Evolutionary conservation across 2,329 filamentous ascomycete genomes (phyloP), one percentile per base, ranked within the genome.

Genomic region (Zasmidium citrigriseum): DNA sequence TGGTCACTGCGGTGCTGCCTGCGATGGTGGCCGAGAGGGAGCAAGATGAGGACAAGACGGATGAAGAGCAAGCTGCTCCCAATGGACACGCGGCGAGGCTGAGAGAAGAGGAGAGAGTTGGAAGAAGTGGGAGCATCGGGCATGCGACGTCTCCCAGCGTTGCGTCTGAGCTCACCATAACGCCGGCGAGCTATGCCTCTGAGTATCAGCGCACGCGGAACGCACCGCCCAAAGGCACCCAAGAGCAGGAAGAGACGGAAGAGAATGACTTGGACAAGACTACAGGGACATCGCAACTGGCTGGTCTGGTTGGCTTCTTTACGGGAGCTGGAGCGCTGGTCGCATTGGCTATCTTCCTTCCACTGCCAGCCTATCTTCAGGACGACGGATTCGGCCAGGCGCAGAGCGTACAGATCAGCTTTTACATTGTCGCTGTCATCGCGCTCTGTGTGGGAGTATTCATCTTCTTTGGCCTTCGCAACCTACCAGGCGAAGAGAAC

Each of bases 1-100:
- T 99, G 95, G 95, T 99, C 20, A 98, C 95, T 9, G 95, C 95
- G 2, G 91, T 96, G 47, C 81, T 99, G 22, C 95, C 95, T 1
- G 87, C 82, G 24, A 86, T 89, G 75, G 84, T 84, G 11, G 68
- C 68, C 14, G 60, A 67, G 25, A 63, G 58, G 25, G 52, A 51
- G 16, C 51, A 60, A 10, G 61, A 64, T 27, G 49, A 57, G 18
- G 57, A 56, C 38, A 44, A 34, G n/a, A 18, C 54, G 25, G 56
- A 56, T 27, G 57, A 66, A 45, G 67, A 68, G 54, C 51, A 64
- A 21, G 59, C 49, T 10, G 21, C 41, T 4, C 55, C 62, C 20
- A 64, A 61, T 54, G 63, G 60, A 44, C 59, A 66, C 45, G 58
- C 63, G 7, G 64, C 60, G 4, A 63, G 63, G 45, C 29, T 65